These are phyloP conservation scores for Botryotinia globosa DNA, from an alignment of 2,329 filamentous ascomycete genomes.

Conservation along the genomic window DNA sequence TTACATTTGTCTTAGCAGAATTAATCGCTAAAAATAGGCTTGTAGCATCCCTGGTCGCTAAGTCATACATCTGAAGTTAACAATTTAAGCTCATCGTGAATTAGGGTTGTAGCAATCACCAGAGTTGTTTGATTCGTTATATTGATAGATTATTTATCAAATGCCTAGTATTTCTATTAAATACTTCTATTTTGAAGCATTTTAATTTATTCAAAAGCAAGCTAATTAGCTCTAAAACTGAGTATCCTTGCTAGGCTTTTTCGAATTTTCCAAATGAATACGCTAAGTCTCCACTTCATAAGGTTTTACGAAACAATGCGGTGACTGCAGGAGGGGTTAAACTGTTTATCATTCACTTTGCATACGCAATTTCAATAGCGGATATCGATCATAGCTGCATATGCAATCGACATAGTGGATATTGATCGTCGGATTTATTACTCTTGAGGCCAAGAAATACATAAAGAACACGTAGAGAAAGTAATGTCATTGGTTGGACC, in stretches of 20 bases:
- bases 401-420: background rate
- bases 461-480: background rate
- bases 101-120: too few relatives aligned
- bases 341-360: background rate
- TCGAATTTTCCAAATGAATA: too few relatives aligned
- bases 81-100: too few relatives aligned
- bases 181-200: too few relatives aligned
- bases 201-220: too few relatives aligned
- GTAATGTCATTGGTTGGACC: background rate
- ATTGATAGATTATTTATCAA: too few relatives aligned
- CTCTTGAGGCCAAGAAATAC: background rate
- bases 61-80: rapidly evolving
- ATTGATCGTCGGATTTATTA: background rate
- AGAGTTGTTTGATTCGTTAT: too few relatives aligned
- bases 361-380: background rate
- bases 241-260: too few relatives aligned
- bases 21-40: background rate
- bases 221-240: too few relatives aligned
- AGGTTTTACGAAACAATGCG: background rate
- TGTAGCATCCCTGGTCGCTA: background rate
- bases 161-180: too few relatives aligned
- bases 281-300: background rate
- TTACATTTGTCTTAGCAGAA: background rate
- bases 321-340: background rate
- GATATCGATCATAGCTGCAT: background rate